These are phyloP conservation scores for Metarhizium sp. DNA, from an alignment of 2,329 filamentous ascomycete genomes.

Conservation along the genomic window DNA sequence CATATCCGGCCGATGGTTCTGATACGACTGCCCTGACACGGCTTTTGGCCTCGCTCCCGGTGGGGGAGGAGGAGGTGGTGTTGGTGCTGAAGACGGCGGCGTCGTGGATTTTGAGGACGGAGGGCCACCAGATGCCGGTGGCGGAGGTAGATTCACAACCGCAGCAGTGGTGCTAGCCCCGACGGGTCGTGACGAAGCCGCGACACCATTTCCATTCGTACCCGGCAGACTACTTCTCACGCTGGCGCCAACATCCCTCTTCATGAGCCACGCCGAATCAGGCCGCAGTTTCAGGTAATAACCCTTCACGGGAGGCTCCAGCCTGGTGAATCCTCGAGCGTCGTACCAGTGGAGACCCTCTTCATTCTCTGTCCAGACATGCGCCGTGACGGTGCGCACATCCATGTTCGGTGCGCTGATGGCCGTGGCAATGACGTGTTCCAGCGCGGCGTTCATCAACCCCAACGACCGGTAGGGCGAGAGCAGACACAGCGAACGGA, in stretches of 20 bases:
- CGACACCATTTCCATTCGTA: background rate
- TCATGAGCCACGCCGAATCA: slow-evolving; percentile 51
- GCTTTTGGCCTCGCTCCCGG: slow-evolving; percentile 9
- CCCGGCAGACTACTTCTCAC: background rate
- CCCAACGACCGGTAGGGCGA: slow-evolving; percentile 54
- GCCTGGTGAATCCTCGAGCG: slow-evolving; percentile 43
- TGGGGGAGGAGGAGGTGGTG: slow-evolving; percentile 6
- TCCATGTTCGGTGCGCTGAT: slow-evolving; percentile 25
- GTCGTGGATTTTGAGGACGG: slow-evolving; percentile 17
- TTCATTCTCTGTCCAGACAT: slow-evolving; percentile 59
- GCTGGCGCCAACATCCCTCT: slow-evolving; percentile 28
- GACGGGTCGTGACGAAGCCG: slow-evolving; percentile 7
- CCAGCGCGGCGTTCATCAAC: slow-evolving; percentile 46
- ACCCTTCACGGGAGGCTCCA: slow-evolving; percentile 37
- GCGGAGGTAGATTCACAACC: slow-evolving; percentile 21
- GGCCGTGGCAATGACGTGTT: slow-evolving; percentile 36
- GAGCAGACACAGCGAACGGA: slow-evolving; percentile 54
- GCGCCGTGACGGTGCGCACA: slow-evolving; percentile 44
- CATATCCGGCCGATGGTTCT: slow-evolving; percentile 47
- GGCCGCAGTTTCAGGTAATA: slow-evolving; percentile 57
- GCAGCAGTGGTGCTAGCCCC: slow-evolving; percentile 20
- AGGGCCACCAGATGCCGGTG: slow-evolving; percentile 14
- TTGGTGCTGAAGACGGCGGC: slow-evolving; percentile 6
- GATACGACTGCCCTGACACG: slow-evolving; percentile 38
- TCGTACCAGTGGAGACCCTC: slow-evolving; percentile 56